Conservation (phyloP, 306 rosid species). For the Spatholobus suberectus region DNA sequence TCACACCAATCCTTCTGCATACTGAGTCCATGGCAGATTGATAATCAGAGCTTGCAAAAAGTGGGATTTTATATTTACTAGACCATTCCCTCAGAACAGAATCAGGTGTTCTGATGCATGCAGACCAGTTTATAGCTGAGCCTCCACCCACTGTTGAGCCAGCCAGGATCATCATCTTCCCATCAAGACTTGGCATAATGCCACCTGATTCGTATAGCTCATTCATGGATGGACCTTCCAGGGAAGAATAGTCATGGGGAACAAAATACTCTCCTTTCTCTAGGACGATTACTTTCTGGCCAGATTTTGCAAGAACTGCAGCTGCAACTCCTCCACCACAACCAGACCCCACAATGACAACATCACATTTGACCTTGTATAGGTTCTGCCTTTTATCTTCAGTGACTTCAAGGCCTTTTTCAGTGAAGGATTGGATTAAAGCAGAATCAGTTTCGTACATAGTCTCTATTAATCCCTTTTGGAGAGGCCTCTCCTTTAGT, state of each 20-base stretch:
- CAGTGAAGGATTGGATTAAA: constrained; percentile 57
- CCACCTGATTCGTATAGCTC: constrained; percentile 81
- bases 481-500: constrained; percentile 73
- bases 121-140: constrained; percentile 94
- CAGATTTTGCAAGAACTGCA: constrained; percentile 81
- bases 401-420: constrained; percentile 71
- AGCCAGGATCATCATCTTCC: constrained; percentile 75
- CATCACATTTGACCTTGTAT: constrained; percentile 88
- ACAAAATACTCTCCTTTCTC: constrained; percentile 93
- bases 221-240: constrained; percentile 80
- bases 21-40: constrained; percentile 79
- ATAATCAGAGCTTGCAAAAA: constrained; percentile 67
- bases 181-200: constrained; percentile 65
- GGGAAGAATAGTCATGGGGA: constrained; percentile 77
- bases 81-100: constrained; percentile 81
- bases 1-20: constrained; percentile 80
- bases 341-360: constrained; percentile 85
- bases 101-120: constrained; percentile 81
- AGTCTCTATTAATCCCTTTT: constrained; percentile 76
- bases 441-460: constrained; percentile 57
- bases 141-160: constrained; percentile 98
- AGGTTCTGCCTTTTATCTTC: constrained; percentile 49
- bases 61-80: constrained; percentile 60
- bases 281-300: constrained; percentile 76
- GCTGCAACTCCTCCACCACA: constrained; percentile 99